Base-by-base conservation (phyloP, 164 flowering plant genomes). In the Pachysandra terminalis region DNA sequence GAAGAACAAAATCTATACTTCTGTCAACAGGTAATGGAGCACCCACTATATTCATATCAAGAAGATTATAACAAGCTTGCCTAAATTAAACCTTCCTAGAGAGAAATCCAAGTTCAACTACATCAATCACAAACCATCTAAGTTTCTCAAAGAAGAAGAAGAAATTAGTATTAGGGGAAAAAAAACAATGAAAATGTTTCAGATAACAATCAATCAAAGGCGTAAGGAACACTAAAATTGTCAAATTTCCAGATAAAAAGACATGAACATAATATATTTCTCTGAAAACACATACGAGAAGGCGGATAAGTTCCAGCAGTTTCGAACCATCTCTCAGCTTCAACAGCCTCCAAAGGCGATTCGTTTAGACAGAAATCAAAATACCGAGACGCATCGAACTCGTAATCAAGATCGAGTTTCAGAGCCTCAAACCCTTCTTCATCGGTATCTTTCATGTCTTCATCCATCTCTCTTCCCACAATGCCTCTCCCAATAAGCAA, bases 391-490 rank as follows among this genome's bases (percentile, higher is more conserved):
- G 98, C 97, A 41, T 93, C 97, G 57, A 81, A 95, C 88, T 95
- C 98, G 75, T 90, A 95, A 35, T 87, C 97, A 0, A 83, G 73
- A 76, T 95, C 99, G 40, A 90, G 67, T 65, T 88, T 87, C 41
- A 64, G 62, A 45, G 65, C 85, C 70, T 72, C 75, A 56, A 77
- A 83, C 53, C 63, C 70, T 52, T 66, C 78, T n/a, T 56, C 71
- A 23, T 58, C 45, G 54, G 56, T 66, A 28, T 75, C 82, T 68
- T 74, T 83, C 86, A 87, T 82, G 25, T 81, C 84, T 59, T 83
- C 87, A 17, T 88, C 93, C 85, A 84, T 81, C 62, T 70, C 79
- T 71, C 58, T 48, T 51, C 64, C 41, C 52, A 23, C 68, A 62
- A 63, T 48, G 32, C 61, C 64, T n/a, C 3, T 9, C 28, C 64